phyloP scores from a whole-genome alignment of 345 rosid species.

The Trapa incisa region DNA sequence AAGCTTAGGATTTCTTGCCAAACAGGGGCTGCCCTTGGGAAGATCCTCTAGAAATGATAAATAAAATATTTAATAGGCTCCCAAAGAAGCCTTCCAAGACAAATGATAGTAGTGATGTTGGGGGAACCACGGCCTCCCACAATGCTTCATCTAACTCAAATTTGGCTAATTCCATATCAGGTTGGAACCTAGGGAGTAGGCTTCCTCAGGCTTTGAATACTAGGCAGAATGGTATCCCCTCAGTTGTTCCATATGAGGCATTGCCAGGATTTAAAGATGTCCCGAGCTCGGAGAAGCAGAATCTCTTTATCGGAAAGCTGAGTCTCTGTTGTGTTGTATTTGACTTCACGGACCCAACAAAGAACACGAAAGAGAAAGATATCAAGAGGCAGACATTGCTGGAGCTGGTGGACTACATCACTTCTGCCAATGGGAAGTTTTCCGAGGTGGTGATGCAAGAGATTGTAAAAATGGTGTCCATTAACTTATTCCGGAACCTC shows the following conservation, averaged over 20 bases:
- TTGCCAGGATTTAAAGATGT: conserved; percentile 72
- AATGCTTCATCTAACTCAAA: conserved; percentile 25
- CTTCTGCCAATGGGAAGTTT: conserved; percentile 53
- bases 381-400: conserved; percentile 60
- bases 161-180: conserved; percentile 18
- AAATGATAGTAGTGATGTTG: conserved; percentile 36
- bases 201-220: conserved; percentile 29
- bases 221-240: conserved; percentile 35
- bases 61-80: conserved; percentile 46
- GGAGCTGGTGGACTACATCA: conserved; percentile 65
- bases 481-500: conserved; percentile 55
- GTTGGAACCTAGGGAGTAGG: conserved; percentile 29
- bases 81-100: conserved; percentile 53
- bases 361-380: conserved; percentile 63
- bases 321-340: conserved; percentile 44
- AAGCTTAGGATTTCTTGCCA: neutral
- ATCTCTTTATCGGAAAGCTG: conserved; percentile 44
- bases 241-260: conserved; percentile 36
- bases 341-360: conserved; percentile 54
- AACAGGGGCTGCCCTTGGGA: conserved; percentile 2
- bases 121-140: conserved; percentile 29
- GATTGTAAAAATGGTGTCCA: conserved; percentile 51
- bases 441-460: conserved; percentile 53
- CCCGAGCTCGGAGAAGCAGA: conserved; percentile 54
- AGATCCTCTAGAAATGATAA: conserved; percentile 28